A percentile compares a stretch with the other conserved stretches of the same genome.
phyloP scores from a whole-genome alignment of 306 rosid species.

The Medicago arabica region DNA sequence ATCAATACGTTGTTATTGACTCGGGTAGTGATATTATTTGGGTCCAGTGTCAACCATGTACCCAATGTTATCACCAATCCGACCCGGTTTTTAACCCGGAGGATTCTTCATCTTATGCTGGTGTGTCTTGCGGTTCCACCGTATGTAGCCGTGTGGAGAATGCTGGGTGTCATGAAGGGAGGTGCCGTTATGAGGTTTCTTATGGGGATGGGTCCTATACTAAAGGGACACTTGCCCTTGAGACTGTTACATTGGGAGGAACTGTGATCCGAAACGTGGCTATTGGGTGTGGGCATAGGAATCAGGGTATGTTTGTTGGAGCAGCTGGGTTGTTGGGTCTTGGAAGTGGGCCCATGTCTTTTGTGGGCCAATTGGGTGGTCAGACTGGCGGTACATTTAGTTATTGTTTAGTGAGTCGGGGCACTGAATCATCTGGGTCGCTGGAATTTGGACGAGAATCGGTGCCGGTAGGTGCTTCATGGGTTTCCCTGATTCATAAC shows the following conservation, averaged over 20 bases:
- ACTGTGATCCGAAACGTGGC: slow-evolving; percentile 72
- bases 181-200: slow-evolving; percentile 80
- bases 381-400: slow-evolving; percentile 85
- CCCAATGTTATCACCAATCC: slow-evolving; percentile 78
- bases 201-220: slow-evolving; percentile 97
- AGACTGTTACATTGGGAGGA: slow-evolving; percentile 76
- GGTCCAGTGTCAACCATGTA: slow-evolving; percentile 97
- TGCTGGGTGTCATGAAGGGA: slow-evolving; percentile 73
- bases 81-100: slow-evolving; percentile 96
- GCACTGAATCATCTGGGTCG: slow-evolving; percentile 60
- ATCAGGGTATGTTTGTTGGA: slow-evolving; percentile 92
- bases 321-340: slow-evolving; percentile 95
- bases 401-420: slow-evolving; percentile 84
- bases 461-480: slow-evolving; percentile 86
- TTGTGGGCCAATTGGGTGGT: slow-evolving; percentile 88
- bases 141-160: slow-evolving; percentile 78
- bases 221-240: slow-evolving; percentile 87
- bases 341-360: slow-evolving; percentile 90
- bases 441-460: slow-evolving; percentile 83
- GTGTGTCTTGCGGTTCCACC: slow-evolving; percentile 75
- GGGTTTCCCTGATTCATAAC: slow-evolving; percentile 78
- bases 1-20: slow-evolving; percentile 85
- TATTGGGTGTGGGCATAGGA: slow-evolving; percentile 93
- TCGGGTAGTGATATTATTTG: slow-evolving; percentile 94
- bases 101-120: slow-evolving; percentile 63